Conservation (phyloP, 2,329 filamentous ascomycete genomes). For the Fusarium tjaetaba region DNA sequence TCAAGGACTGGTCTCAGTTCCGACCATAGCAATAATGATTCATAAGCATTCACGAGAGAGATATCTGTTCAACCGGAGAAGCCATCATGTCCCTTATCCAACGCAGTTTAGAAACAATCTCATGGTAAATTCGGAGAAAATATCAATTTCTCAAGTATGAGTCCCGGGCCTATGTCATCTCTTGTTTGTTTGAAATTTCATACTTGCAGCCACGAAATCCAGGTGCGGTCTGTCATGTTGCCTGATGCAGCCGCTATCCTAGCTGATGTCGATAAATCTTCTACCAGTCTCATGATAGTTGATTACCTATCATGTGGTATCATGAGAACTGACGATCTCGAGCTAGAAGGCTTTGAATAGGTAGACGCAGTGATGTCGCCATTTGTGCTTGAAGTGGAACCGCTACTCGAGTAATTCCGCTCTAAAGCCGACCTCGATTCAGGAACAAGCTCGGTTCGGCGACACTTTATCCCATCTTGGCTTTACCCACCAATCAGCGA, state of each 20-base stretch:
- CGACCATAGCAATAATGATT: no score
- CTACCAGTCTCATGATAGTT: background rate
- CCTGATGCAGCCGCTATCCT: no score
- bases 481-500: slow-evolving; percentile 33
- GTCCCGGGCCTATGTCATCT: no score
- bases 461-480: slow-evolving; percentile 39
- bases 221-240: background rate
- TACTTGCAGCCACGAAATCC: background rate
- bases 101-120: no score
- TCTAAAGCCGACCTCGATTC: background rate
- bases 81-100: no score
- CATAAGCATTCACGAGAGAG: no score
- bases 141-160: background rate
- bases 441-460: slow-evolving; percentile 35
- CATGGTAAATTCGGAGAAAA: no score
- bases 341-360: background rate
- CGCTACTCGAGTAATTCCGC: background rate
- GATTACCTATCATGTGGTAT: background rate
- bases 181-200: background rate
- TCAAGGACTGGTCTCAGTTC: background rate
- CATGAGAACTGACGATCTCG: background rate
- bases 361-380: background rate
- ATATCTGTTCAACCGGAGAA: no score
- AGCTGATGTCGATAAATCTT: background rate
- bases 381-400: slow-evolving; percentile 4